phyloP scores from a whole-genome alignment of 2,329 filamentous ascomycete species.

The Clonostachys rosea region DNA sequence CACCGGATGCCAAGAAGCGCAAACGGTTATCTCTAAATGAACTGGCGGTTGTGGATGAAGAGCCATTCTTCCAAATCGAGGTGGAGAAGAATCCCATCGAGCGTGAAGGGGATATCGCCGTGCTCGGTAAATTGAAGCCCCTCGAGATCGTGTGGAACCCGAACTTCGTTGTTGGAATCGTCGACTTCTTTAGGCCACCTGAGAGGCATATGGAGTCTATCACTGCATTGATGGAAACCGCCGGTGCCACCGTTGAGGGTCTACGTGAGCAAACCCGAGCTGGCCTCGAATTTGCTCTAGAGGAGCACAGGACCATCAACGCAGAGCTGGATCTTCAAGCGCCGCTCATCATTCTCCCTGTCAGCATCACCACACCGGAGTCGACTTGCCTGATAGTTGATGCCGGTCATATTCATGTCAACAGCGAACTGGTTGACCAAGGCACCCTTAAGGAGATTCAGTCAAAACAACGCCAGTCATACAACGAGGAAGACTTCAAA shows the following conservation, averaged over 20 bases:
- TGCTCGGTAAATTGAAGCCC: constrained; percentile 88
- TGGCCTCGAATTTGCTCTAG: constrained; percentile 89
- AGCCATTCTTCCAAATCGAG: constrained; percentile 84
- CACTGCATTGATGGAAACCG: constrained; percentile 88
- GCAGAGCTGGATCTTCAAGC: constrained; percentile 93
- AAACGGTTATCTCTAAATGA: constrained; percentile 49
- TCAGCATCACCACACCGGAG: constrained; percentile 77
- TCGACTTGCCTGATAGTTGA: constrained; percentile 92
- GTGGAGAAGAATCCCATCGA: constrained; percentile 96
- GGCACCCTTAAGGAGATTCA: constrained; percentile 87
- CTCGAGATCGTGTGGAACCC: constrained; percentile 98
- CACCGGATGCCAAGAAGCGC: constrained; percentile 44
- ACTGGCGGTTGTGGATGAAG: constrained; percentile 37
- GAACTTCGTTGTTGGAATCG: constrained; percentile 83
- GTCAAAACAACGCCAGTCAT: constrained; percentile 81
- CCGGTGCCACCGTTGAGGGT: constrained; percentile 92
- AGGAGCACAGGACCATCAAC: constrained; percentile 98
- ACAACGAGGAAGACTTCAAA: constrained; percentile 84
- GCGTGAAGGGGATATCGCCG: constrained; percentile 81
- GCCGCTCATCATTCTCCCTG: constrained; percentile 91
- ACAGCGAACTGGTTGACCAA: constrained; percentile 89
- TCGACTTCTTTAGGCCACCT: constrained; percentile 93
- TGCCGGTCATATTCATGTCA: constrained; percentile 91
- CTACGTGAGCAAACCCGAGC: constrained; percentile 93
- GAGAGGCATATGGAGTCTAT: constrained; percentile 99